Percentiles rank a stretch among this genome's conserved stretches.
These are phyloP conservation scores for Microstegium vimineum DNA, from an alignment of 176 grass and related monocot species.

Conservation along the genomic window DNA sequence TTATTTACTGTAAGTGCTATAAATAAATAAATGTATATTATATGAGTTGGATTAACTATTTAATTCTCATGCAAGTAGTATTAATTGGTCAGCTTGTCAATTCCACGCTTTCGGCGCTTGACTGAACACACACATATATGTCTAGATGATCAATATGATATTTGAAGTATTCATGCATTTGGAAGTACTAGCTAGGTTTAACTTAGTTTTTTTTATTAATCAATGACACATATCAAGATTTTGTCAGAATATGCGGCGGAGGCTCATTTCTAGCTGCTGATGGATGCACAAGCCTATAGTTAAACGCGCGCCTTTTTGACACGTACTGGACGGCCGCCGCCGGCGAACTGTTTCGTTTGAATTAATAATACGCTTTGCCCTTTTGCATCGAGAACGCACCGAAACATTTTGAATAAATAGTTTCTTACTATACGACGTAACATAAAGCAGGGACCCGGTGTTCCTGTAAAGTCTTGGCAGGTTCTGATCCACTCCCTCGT, in stretches of 20 bases:
- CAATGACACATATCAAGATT: not conserved
- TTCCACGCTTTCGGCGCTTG: slow-evolving; percentile 13
- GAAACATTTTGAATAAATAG: not conserved
- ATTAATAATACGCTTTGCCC: slow-evolving; percentile 6
- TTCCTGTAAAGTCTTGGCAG: not conserved
- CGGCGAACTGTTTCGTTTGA: slow-evolving; percentile 1
- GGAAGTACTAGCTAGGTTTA: not conserved
- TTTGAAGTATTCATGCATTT: not conserved
- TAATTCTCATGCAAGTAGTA: not conserved
- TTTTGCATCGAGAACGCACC: not conserved
- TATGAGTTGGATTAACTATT: not conserved
- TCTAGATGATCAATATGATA: not conserved
- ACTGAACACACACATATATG: not conserved
- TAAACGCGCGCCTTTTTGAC: no score
- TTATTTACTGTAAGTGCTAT: no score
- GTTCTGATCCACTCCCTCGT: slow-evolving; percentile 1
- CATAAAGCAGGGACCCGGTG: not conserved
- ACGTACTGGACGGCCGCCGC: no score
- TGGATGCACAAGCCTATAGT: not conserved
- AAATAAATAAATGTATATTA: not conserved
- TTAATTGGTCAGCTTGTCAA: not conserved
- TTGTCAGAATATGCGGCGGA: not conserved
- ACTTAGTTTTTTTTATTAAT: not conserved
- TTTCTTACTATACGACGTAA: not conserved
- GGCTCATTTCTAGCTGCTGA: not conserved